A percentile compares a stretch with the other conserved stretches of the same genome.
phyloP scores from a whole-genome alignment of 805 yeast genomes.

The Teunomyces lycoperdinae region DNA sequence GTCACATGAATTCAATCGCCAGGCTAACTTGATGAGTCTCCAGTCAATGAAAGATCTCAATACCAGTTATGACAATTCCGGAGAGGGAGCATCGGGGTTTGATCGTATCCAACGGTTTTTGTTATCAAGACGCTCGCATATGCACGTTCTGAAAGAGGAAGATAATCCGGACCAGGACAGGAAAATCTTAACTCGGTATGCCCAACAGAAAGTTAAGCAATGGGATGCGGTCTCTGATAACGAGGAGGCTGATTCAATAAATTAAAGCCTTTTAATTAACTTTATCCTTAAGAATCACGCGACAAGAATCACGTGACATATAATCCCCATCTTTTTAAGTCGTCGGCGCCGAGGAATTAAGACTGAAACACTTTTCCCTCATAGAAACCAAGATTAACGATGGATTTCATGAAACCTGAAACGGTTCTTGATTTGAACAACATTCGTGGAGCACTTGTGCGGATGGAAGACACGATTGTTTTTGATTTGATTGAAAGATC shows the following conservation, averaged over 20 bases:
- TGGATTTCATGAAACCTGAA: conserved; percentile 85
- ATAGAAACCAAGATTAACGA: conserved; percentile 19
- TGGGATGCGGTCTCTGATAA: conserved; percentile 8
- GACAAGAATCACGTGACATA: background rate
- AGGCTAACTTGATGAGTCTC: conserved; percentile 24
- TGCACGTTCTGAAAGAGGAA: conserved; percentile 5
- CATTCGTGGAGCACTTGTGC: conserved; percentile 77
- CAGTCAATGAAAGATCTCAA: conserved; percentile 28
- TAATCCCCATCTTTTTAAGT: background rate
- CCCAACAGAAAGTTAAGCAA: conserved; percentile 22
- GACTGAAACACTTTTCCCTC: background rate
- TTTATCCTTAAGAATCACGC: background rate
- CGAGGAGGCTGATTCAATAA: no score
- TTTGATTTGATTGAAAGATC: conserved; percentile 92
- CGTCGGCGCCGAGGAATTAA: background rate
- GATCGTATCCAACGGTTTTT: conserved; percentile 34
- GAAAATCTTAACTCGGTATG: conserved; percentile 27
- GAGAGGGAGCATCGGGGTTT: conserved; percentile 24
- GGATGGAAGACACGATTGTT: conserved; percentile 96
- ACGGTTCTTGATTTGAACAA: conserved; percentile 77
- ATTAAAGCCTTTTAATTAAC: background rate
- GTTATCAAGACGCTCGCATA: conserved; percentile 27
- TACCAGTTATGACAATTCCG: conserved; percentile 24
- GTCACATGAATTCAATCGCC: conserved; percentile 29
- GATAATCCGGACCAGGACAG: conserved; percentile 10